Base-by-base conservation (phyloP, 108 stramenopile species). In the Licmophora abbreviata region DNA sequence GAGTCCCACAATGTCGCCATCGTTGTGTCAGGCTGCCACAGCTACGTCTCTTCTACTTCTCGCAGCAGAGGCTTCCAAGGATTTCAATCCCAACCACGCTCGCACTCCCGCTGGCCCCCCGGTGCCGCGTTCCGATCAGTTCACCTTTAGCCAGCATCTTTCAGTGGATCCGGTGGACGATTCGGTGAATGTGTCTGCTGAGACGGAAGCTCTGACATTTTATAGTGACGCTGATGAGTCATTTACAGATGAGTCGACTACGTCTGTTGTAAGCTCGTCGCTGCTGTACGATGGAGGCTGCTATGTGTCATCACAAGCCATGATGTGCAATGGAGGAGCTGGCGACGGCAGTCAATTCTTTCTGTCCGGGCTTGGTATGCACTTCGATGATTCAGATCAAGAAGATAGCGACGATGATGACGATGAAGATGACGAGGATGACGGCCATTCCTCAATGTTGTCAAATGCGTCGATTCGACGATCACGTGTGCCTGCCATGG, bases 381-480 rank as follows among this genome's bases (percentile, higher is more conserved):
- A n/a, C n/a, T n/a, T n/a, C n/a, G n/a, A n/a, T 7, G 26, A 40
- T 18, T 23, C 45, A 2, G 59, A 64, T 41, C 62, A 45, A 45
- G 55, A 73, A 7, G 43, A 64, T 12, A 59, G 49, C 17, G 49
- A 50, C 20, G 56, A 66, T 15, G 70, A 73, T 21, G 73, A 79
- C n/a, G 65, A 72, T 2, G 73, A 79, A 27, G 73, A 74, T 38
- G 77, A 66, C 18, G 70, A 78, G 42, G 55, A 74, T 41, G 77
- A 78, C 56, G 77, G 77, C 20, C 68, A 73, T 38, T 68, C 61
- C 0, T 66, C 64, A 14, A 79, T 79, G 77, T 54, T 79, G 5
- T 71, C 73, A 3, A 79, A 74, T 22, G 42, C 54, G 0, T 79
- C 77, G 2, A 31, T 78, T 12, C 49, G 42, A 28, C 51, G 67